Evolutionary conservation across 768 basidiomycete species (phyloP), one percentile per base, ranked within the genome.

Genomic region (Tephrocybe sp.): DNA sequence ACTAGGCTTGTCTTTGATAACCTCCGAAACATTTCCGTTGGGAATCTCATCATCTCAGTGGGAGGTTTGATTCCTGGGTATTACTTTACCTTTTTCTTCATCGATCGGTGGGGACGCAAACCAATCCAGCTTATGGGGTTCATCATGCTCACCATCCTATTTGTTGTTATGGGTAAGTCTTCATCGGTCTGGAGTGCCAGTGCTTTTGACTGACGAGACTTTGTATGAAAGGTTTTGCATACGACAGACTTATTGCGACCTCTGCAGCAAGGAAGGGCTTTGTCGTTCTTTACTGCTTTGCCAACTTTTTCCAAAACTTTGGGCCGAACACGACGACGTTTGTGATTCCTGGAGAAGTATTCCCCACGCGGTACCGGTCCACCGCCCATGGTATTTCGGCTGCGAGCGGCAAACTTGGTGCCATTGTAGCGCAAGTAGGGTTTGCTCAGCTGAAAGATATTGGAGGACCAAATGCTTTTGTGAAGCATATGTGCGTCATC

Each of bases 241-340:
- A 78, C 54, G 73, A 86, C 61, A 74, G 69, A 57, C 73, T 83
- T 45, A 82, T 39, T 42, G 72, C 75, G 24, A 76, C 73, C 1
- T 3, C 56, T 2, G 9, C 63, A 1, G 64, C 69, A 18, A 74
- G 41, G 13, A 79, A 80, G 29, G 88, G 75, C 2, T 91, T 93
- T 64, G 83, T 90, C 42, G 85, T 87, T 70, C 77, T 90, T 21
- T 93, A 92, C 71, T 88, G 88, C 63, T 71, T 93, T n/a, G 79
- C 88, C 58, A 86, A 88, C 64, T 91, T 91, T 71, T 90, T 91
- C 85, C 86, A 89, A 71, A 92, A 92, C 69, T 92, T 91, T 53
- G 90, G 88, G 1, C 87, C 85, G 7, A 89, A 91, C 57, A 78
- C 78, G 0, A 91, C 88, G 0, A 91, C 89, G 0, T 92, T 93